A percentile compares a stretch with the other conserved stretches of the same genome.
phyloP scores from a whole-genome alignment of 2,329 filamentous ascomycete species.

The Clarireedia hainanense region DNA sequence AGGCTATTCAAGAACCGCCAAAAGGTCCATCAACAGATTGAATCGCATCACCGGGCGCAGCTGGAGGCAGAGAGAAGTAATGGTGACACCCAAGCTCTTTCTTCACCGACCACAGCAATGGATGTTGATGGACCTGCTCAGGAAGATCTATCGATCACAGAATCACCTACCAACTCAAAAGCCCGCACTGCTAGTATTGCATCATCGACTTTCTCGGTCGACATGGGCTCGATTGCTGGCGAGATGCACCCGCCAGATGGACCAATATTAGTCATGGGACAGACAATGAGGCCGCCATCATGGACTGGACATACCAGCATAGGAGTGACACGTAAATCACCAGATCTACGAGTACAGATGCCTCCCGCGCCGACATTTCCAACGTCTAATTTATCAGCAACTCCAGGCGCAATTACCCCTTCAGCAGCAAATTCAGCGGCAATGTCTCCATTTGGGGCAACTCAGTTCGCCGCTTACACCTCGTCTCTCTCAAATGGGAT shows the following conservation, averaged over 20 bases:
- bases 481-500: conserved; percentile 36
- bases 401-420: conserved; percentile 36
- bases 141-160: conserved; percentile 12
- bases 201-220: conserved; percentile 23
- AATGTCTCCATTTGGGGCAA: conserved; percentile 44
- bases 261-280: conserved; percentile 14
- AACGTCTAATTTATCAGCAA: conserved; percentile 29
- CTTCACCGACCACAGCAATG: conserved; percentile 19
- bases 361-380: conserved; percentile 46
- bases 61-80: conserved; percentile 1
- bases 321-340: conserved; percentile 12
- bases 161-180: conserved; percentile 20
- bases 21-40: conserved; percentile 16
- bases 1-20: conserved; percentile 27
- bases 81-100: conserved; percentile 11
- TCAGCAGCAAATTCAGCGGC: conserved; percentile 37
- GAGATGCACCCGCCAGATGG: conserved; percentile 26
- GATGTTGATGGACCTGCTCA: conserved; percentile 17
- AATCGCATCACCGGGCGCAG: conserved; percentile 10
- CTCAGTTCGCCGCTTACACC: conserved; percentile 37
- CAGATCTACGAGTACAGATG: conserved; percentile 40
- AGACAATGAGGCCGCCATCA: conserved; percentile 26
- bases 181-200: conserved; percentile 20
- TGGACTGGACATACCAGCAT: conserved; percentile 19
- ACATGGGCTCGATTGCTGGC: conserved; percentile 10